Evolutionary conservation across 2,329 filamentous ascomycete species (phyloP).

Genomic region (Fusarium albidum): DNA sequence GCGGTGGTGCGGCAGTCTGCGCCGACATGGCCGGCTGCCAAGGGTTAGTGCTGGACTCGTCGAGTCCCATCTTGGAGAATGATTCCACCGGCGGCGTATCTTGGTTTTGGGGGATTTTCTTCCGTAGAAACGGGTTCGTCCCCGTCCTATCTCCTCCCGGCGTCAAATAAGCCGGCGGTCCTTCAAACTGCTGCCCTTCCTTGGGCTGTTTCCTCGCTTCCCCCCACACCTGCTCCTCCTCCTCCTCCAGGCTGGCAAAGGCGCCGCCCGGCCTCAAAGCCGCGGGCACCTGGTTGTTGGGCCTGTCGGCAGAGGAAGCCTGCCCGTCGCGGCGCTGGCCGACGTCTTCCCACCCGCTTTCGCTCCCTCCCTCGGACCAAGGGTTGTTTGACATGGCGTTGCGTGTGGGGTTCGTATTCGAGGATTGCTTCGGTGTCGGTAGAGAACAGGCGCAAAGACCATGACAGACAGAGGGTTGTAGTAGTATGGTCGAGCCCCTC

Average conservation of each 20-base stretch:
- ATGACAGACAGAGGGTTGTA: constrained; percentile 12
- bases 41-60: constrained; percentile 50
- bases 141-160: constrained; percentile 48
- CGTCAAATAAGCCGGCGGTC: constrained; percentile 44
- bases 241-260: constrained; percentile 31
- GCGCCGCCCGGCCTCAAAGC: constrained; percentile 44
- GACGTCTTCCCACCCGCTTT: constrained; percentile 38
- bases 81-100: constrained; percentile 45
- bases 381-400: constrained; percentile 36
- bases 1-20: constrained; percentile 20
- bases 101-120: constrained; percentile 48
- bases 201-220: constrained; percentile 36
- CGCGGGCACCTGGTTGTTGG: constrained; percentile 38
- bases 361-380: constrained; percentile 35
- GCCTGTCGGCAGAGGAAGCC: not conserved
- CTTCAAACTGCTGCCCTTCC: constrained; percentile 12
- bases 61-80: constrained; percentile 53
- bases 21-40: constrained; percentile 43
- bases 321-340: constrained; percentile 25
- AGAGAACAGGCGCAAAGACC: constrained; percentile 14
- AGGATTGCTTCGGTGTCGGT: constrained; percentile 3
- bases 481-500: not conserved
- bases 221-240: constrained; percentile 45
- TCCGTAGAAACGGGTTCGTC: constrained; percentile 64
- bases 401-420: not conserved